These are phyloP conservation scores for Colletotrichum scovillei DNA, from an alignment of 2,329 filamentous ascomycete genomes.

Conservation along the genomic window DNA sequence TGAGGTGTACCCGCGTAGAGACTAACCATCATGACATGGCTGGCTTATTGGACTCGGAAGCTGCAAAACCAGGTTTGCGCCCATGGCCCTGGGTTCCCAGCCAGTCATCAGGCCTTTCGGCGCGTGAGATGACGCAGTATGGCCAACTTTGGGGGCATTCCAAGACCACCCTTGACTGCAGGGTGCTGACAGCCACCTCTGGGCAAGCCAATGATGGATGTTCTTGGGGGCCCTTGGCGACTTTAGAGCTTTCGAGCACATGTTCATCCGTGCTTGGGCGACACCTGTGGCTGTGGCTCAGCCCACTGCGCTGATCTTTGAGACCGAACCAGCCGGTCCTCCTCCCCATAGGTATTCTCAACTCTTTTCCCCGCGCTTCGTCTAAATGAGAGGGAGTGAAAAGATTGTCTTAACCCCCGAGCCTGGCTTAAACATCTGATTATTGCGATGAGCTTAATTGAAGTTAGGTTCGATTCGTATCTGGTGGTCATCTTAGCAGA, in stretches of 20 bases:
- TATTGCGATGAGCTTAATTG: too few species aligned
- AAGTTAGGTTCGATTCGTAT: too few species aligned
- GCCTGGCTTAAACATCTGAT: fast-evolving
- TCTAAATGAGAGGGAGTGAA: neutral
- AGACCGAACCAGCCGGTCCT: neutral
- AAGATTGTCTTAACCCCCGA: neutral
- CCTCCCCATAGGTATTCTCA: neutral
- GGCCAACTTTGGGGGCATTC: neutral
- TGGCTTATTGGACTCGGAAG: neutral
- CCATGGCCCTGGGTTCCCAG: neutral
- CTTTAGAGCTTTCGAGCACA: neutral
- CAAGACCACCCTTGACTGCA: neutral
- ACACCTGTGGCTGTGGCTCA: constrained; percentile 1
- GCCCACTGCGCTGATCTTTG: neutral
- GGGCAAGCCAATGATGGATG: neutral
- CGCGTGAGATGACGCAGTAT: constrained; percentile 18
- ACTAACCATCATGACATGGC: neutral
- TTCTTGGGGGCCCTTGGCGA: constrained; percentile 5
- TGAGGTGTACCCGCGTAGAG: neutral
- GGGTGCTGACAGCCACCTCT: neutral
- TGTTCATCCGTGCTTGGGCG: constrained; percentile 8
- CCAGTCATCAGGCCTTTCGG: neutral
- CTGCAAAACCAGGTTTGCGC: neutral
- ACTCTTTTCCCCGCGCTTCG: neutral
- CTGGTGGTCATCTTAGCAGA: too few species aligned